Percentiles rank a stretch among this genome's conserved stretches.
phyloP scores from a whole-genome alignment of 176 grass and related monocot genomes.

The Aegilops bicornis region DNA sequence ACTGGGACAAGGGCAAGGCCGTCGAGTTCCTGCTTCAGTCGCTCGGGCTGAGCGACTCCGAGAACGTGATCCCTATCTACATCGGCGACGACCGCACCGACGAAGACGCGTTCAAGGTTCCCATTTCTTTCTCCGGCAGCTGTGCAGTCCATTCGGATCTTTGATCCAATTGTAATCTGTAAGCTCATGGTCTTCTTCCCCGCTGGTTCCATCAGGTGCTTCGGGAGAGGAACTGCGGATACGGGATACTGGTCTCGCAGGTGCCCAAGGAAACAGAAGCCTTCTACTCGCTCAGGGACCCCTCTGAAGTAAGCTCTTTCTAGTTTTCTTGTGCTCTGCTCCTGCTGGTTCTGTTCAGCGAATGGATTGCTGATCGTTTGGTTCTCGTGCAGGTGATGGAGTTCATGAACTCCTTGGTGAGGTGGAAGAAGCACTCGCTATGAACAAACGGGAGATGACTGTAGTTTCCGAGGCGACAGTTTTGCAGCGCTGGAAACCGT shows the following conservation, averaged over 20 bases:
- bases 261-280: slow-evolving; percentile 76
- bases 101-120: slow-evolving; percentile 95
- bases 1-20: slow-evolving; percentile 98
- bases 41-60: slow-evolving; percentile 47
- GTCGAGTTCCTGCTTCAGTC: slow-evolving; percentile 88
- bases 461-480: slow-evolving; percentile 19
- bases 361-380: slow-evolving; percentile 1
- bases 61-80: slow-evolving; percentile 79
- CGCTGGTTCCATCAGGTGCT: slow-evolving; percentile 44
- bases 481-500: slow-evolving; percentile 34
- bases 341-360: background rate
- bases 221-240: slow-evolving; percentile 55
- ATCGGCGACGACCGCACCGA: slow-evolving; percentile 95
- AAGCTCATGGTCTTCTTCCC: background rate
- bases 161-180: background rate
- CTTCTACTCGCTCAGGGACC: slow-evolving; percentile 84
- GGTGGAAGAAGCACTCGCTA: slow-evolving; percentile 58
- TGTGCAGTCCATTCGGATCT: background rate
- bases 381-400: slow-evolving; percentile 55
- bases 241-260: slow-evolving; percentile 78
- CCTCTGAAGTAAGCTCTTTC: slow-evolving; percentile 59
- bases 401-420: slow-evolving; percentile 73
- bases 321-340: background rate
- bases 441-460: background rate
- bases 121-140: background rate